These are phyloP conservation scores for Bolboschoenus planiculmis DNA, from an alignment of 176 grass and related monocot species.

Conservation along the genomic window DNA sequence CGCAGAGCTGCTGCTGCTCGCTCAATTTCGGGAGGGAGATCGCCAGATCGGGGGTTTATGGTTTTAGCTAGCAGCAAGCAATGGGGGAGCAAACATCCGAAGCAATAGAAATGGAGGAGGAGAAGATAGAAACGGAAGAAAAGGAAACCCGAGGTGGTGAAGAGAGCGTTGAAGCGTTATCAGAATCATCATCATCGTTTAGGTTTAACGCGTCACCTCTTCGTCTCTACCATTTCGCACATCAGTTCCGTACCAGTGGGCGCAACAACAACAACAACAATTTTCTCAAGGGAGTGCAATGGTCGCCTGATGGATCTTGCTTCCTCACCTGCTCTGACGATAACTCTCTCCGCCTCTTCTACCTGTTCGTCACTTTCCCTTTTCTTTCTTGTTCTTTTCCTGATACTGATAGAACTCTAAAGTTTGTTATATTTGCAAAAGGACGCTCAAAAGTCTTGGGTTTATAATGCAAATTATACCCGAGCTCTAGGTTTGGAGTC, in stretches of 20 bases:
- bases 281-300: conserved; percentile 91
- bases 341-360: conserved; percentile 85
- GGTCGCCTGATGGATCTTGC: conserved; percentile 91
- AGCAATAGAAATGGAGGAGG: neutral
- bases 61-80: conserved; percentile 21
- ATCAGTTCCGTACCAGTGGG: conserved; percentile 34
- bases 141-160: neutral
- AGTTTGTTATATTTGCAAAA: neutral
- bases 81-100: conserved; percentile 29
- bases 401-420: neutral
- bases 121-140: neutral
- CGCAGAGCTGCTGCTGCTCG: no score
- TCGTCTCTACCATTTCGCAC: conserved; percentile 40
- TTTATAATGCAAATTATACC: neutral
- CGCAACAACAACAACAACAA: conserved; percentile 28
- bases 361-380: conserved; percentile 27
- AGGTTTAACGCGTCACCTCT: conserved; percentile 51
- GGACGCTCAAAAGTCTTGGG: neutral
- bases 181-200: conserved; percentile 41
- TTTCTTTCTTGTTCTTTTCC: neutral
- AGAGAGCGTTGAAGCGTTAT: neutral
- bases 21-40: conserved; percentile 1
- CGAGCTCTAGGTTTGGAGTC: neutral
- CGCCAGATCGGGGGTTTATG: neutral
- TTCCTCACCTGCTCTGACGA: conserved; percentile 93